Base-by-base conservation (phyloP, 73 alveolate species). In the Diophrys appendiculata region DNA sequence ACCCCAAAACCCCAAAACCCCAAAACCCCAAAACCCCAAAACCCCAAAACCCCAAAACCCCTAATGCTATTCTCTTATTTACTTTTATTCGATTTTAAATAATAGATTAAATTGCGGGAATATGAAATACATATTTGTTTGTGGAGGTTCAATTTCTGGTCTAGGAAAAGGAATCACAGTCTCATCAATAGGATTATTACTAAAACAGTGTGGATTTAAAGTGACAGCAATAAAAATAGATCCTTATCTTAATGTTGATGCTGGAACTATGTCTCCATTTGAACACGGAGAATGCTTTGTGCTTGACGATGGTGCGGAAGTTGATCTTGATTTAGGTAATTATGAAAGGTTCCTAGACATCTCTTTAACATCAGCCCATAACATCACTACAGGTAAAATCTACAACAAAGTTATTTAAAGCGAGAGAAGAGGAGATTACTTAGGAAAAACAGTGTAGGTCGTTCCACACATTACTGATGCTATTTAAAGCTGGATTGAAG, bases 241-340 rank as follows among this genome's bases (percentile, higher is more conserved):
- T 72, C 96, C 96, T 22, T 90, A 90, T 64, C 83, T 86, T 84
- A 90, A 90, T 54, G 80, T 86, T 0, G 96, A 90, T 86, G 96
- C 96, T 24, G 96, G 96, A 35, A 90, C 96, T 33, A 90, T 90
- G 96, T 65, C 83, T 78, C 96, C 96, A 8, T 85, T 68, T 60
- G 96, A 90, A 64, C 96, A 90, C 71, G 96, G 96, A 1, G 96
- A 90, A 68, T 90, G 82, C 28, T 90, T 67, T 70, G 96, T 90
- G 29, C 83, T 88, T 28, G 85, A 82, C 14, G 96, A 90, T 31
- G 96, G 96, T 23, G 93, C 89, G 18, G 96, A 90, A 35, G 93
- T 69, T 54, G 96, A 90, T 78, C 76, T 90, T 53, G 96, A 90
- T 60, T 60, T 90, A 25, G 96, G 96, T n/a, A 90, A 90, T 72